Conservation (phyloP, 768 basidiomycete species). For the Agrocybe pediades region DNA sequence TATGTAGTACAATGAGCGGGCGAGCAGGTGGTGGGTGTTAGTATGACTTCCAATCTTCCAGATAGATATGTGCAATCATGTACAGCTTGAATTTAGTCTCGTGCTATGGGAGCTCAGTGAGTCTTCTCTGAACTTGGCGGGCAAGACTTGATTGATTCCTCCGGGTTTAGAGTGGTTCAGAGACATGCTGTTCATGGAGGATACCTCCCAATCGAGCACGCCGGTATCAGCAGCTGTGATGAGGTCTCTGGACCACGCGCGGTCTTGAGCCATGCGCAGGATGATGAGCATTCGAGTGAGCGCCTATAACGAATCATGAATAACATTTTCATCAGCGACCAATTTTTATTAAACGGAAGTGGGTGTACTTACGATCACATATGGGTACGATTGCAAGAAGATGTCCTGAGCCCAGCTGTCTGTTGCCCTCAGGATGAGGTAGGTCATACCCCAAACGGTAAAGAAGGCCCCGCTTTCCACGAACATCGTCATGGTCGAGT, state of each 20-base stretch:
- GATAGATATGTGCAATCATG: too few species aligned
- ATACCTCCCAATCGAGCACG: slow-evolving; percentile 40
- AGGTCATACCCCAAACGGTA: slow-evolving; percentile 33
- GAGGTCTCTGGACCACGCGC: slow-evolving; percentile 40
- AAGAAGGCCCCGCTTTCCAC: slow-evolving; percentile 43
- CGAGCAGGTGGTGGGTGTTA: too few species aligned
- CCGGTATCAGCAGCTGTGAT: slow-evolving; percentile 31
- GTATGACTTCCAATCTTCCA: too few species aligned
- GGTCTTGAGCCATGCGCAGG: slow-evolving; percentile 40
- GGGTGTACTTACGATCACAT: slow-evolving; percentile 28
- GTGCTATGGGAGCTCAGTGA: slow-evolving; percentile 21
- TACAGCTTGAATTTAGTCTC: too few species aligned
- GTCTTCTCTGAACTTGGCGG: slow-evolving; percentile 22
- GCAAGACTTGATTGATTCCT: slow-evolving; percentile 15
- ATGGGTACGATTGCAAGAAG: slow-evolving; percentile 33
- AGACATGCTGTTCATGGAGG: slow-evolving; percentile 36
- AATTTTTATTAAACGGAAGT: not conserved
- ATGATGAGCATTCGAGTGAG: slow-evolving; percentile 41
- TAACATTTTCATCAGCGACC: not conserved
- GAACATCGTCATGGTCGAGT: slow-evolving; percentile 32
- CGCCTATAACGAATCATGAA: slow-evolving; percentile 16
- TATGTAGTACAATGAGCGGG: too few species aligned
- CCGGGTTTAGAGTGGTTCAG: slow-evolving; percentile 15
- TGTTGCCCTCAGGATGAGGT: slow-evolving; percentile 26
- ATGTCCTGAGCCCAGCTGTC: slow-evolving; percentile 27